Percentiles rank a stretch among this genome's conserved stretches.
phyloP scores from a whole-genome alignment of 2,329 filamentous ascomycete species.

The Aspergillus pseudonomiae region DNA sequence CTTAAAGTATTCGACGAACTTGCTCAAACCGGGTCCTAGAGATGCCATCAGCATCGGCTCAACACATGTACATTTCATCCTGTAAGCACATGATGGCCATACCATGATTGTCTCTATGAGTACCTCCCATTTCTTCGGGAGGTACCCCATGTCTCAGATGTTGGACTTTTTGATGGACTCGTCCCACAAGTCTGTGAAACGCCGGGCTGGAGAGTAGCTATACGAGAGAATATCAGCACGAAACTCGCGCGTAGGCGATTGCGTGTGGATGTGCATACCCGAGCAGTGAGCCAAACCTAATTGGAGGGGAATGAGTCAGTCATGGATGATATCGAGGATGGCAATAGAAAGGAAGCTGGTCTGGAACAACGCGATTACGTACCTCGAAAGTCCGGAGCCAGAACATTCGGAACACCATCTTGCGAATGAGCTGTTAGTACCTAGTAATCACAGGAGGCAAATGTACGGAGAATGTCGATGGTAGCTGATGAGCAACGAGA shows the following conservation, averaged over 20 bases:
- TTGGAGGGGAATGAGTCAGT: constrained; percentile 17
- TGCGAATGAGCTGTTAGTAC: constrained; percentile 7
- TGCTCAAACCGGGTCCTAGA: constrained; percentile 30
- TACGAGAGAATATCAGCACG: constrained; percentile 14
- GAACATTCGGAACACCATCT: constrained; percentile 32
- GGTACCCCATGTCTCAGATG: constrained; percentile 45
- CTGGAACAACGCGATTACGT: constrained; percentile 18
- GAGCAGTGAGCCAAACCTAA: constrained; percentile 41
- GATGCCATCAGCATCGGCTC: neutral
- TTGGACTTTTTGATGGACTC: constrained; percentile 46
- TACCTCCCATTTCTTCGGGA: constrained; percentile 48
- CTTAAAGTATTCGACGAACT: constrained; percentile 44
- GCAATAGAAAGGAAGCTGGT: neutral
- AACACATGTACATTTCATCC: too few species aligned
- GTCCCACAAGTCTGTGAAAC: constrained; percentile 49
- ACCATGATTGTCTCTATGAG: constrained; percentile 42
- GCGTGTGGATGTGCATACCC: constrained; percentile 32
- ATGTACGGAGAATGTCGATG: neutral
- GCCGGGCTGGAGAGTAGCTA: constrained; percentile 47
- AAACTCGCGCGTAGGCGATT: neutral
- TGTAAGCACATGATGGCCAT: constrained; percentile 15
- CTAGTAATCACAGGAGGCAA: neutral
- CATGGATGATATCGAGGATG: constrained; percentile 9
- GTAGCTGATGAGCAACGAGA: neutral
- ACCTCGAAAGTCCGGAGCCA: constrained; percentile 41